These are phyloP conservation scores for Rhytidiadelphus loreus DNA, from an alignment of 225 moss, liverwort and hornwort species.

Conservation along the genomic window DNA sequence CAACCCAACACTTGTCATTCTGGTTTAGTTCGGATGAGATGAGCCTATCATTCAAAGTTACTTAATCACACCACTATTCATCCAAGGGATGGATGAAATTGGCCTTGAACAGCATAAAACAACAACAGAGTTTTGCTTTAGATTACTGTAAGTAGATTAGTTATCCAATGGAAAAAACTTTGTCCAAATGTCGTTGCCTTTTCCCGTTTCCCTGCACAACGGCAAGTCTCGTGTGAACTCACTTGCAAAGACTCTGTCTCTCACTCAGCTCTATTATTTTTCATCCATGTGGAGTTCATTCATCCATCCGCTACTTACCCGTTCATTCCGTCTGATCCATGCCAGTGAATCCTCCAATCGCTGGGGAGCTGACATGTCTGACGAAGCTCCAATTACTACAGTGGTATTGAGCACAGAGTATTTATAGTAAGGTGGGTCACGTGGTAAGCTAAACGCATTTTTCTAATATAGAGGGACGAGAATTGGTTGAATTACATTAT, in stretches of 20 bases:
- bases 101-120: no score
- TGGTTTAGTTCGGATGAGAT: no score
- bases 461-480: no score
- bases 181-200: neutral
- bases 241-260: neutral
- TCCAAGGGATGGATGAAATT: neutral
- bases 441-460: no score
- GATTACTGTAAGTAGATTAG: neutral
- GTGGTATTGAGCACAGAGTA: neutral
- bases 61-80: neutral
- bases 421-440: neutral
- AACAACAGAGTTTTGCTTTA: neutral
- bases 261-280: slow-evolving; percentile 14
- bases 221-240: neutral
- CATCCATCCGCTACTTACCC: neutral
- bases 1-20: neutral
- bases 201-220: neutral
- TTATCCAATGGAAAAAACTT: neutral
- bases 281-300: neutral
- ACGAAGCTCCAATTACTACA: neutral
- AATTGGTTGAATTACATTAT: no score
- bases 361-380: neutral
- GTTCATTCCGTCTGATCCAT: neutral
- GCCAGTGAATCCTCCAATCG: neutral
- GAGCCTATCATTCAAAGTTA: neutral